Conservation (phyloP, 305 asterid genomes). For the Fraxinus latifolia region DNA sequence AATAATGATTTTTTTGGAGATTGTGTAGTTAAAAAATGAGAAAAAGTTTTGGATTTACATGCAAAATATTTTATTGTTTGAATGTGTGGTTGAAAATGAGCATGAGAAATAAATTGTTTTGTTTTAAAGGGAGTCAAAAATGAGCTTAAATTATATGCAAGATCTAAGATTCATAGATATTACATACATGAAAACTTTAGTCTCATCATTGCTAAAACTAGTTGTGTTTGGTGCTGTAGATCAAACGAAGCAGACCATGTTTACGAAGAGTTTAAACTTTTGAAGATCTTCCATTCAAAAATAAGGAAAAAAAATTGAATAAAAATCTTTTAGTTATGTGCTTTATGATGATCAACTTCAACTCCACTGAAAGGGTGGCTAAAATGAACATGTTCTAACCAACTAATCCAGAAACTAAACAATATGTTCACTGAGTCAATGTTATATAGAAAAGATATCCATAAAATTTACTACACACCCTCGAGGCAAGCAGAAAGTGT, state of each 20-base stretch:
- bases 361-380: not conserved
- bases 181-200: not conserved
- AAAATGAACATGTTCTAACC: not conserved
- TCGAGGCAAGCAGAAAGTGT: conserved; percentile 71
- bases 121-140: too few relatives aligned
- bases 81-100: too few relatives aligned
- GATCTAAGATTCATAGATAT: not conserved
- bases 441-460: not conserved
- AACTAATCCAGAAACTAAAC: not conserved
- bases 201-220: not conserved
- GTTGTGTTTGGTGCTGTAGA: not conserved
- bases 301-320: not conserved
- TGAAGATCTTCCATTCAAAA: not conserved
- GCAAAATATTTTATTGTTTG: too few relatives aligned
- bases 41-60: too few relatives aligned
- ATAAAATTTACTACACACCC: conserved; percentile 38
- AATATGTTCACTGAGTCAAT: not conserved
- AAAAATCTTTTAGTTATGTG: not conserved
- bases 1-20: too few relatives aligned
- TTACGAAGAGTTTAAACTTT: not conserved
- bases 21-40: too few relatives aligned
- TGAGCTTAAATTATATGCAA: not conserved
- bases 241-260: not conserved
- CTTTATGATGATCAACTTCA: not conserved
- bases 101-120: too few relatives aligned